Evolutionary conservation across 345 rosid genomes (phyloP).

Genomic region (Physaria fendleri): DNA sequence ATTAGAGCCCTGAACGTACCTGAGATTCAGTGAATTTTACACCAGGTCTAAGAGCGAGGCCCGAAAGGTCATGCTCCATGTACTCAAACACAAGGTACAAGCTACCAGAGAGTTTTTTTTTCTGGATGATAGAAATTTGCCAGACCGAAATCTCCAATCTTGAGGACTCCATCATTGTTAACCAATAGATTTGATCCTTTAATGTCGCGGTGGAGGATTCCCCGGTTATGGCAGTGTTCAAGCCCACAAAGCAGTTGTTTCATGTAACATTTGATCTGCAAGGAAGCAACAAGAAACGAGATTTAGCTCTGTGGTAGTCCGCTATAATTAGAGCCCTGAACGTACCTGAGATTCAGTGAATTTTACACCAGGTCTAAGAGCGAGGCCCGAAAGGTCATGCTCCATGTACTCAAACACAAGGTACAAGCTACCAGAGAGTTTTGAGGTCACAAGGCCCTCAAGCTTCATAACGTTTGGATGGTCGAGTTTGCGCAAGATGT

Average conservation of each 20-base stretch:
- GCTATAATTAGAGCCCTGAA: background rate
- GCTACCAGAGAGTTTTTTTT: slow-evolving; percentile 92
- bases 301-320: background rate
- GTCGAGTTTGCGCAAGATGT: slow-evolving; percentile 76
- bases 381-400: slow-evolving; percentile 93
- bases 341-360: slow-evolving; percentile 43
- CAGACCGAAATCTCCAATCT: no score
- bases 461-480: slow-evolving; percentile 89
- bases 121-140: no score
- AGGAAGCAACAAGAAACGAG: background rate
- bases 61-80: slow-evolving; percentile 97
- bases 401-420: slow-evolving; percentile 92
- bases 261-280: no score
- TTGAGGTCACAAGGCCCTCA: slow-evolving; percentile 88
- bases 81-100: slow-evolving; percentile 85
- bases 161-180: no score
- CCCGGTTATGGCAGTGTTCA: no score
- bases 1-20: background rate
- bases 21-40: slow-evolving; percentile 56
- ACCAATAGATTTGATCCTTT: no score
- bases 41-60: slow-evolving; percentile 79
- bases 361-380: slow-evolving; percentile 72
- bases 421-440: slow-evolving; percentile 95
- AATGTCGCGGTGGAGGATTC: no score
- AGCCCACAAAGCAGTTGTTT: no score